These are phyloP conservation scores for Aaosphaeria pasadenensis DNA, from an alignment of 2,329 filamentous ascomycete species.

Conservation along the genomic window DNA sequence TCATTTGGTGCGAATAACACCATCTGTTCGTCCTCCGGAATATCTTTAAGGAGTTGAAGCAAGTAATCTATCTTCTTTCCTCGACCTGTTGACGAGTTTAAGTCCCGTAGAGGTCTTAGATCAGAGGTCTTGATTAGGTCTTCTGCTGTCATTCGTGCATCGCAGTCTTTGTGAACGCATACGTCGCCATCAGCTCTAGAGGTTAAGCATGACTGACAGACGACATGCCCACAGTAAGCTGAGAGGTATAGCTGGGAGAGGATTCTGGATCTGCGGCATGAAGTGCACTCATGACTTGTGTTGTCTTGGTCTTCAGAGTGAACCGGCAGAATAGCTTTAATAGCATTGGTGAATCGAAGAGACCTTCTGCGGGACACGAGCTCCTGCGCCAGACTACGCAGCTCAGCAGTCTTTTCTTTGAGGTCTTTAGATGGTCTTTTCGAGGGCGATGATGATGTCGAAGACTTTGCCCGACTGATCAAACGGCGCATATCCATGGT, in stretches of 20 bases:
- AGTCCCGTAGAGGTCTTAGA: conserved; percentile 10
- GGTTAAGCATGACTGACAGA: conserved; percentile 19
- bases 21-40: conserved; percentile 38
- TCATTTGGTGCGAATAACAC: conserved; percentile 13
- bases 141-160: conserved; percentile 9
- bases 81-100: background rate
- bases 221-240: conserved; percentile 27
- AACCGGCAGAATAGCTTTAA: conserved; percentile 9
- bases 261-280: background rate
- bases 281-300: conserved; percentile 10
- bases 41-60: conserved; percentile 29
- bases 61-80: conserved; percentile 20
- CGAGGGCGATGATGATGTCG: background rate
- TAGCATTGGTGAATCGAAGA: conserved; percentile 18
- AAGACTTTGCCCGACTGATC: background rate
- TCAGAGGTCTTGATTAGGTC: conserved; percentile 20
- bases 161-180: conserved; percentile 20
- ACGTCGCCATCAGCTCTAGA: conserved; percentile 16
- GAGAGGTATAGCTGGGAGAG: background rate
- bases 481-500: conserved; percentile 4
- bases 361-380: conserved; percentile 15
- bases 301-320: background rate
- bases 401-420: conserved; percentile 8
- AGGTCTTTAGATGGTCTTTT: background rate
- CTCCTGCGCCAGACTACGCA: conserved; percentile 17